These are phyloP conservation scores for Phaeosphaeriaceae sp. DNA, from an alignment of 2,329 filamentous ascomycete species.

Conservation along the genomic window DNA sequence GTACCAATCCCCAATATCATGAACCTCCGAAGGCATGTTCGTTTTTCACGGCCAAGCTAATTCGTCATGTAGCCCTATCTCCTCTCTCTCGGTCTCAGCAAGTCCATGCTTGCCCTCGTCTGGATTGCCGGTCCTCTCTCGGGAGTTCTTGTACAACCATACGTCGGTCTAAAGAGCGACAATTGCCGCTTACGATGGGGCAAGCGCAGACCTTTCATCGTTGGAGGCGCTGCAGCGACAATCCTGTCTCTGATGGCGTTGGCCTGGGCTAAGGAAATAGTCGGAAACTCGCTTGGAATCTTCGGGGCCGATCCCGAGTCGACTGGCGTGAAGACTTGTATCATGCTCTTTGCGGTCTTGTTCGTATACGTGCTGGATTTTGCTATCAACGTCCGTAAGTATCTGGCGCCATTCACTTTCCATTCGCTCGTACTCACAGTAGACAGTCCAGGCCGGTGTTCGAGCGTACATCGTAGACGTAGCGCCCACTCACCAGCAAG, in stretches of 20 bases:
- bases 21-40: neutral
- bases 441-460: constrained; percentile 82
- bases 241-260: constrained; percentile 59
- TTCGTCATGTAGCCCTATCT: constrained; percentile 55
- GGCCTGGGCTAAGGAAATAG: constrained; percentile 61
- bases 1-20: neutral
- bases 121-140: constrained; percentile 66
- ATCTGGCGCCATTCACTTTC: neutral
- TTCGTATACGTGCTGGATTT: constrained; percentile 93
- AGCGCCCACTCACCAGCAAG: constrained; percentile 90
- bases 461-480: constrained; percentile 94
- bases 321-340: constrained; percentile 66
- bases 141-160: constrained; percentile 62
- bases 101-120: constrained; percentile 60
- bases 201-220: constrained; percentile 61
- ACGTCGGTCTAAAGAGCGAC: constrained; percentile 63
- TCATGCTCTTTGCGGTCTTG: constrained; percentile 81
- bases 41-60: neutral
- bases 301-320: constrained; percentile 77
- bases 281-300: constrained; percentile 71
- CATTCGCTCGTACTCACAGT: neutral
- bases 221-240: constrained; percentile 58
- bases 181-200: constrained; percentile 58
- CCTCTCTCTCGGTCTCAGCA: constrained; percentile 61
- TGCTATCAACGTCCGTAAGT: constrained; percentile 85